Evolutionary conservation across 78 protist species (phyloP).

Genomic region (Ministeria vibrans): DNA sequence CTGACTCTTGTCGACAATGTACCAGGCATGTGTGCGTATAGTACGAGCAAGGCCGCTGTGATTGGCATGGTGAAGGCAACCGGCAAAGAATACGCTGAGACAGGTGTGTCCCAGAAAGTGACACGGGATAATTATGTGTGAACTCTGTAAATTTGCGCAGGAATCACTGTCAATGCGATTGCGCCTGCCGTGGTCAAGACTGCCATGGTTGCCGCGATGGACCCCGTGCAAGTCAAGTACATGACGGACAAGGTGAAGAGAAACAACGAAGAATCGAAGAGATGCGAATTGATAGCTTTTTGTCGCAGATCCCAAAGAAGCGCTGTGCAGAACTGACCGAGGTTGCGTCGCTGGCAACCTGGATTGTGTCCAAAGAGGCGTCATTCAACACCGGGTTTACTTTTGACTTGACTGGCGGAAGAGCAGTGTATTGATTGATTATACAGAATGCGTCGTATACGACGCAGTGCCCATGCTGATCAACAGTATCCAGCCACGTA

Average conservation of each 20-base stretch:
- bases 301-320: neutral
- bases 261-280: too few species aligned
- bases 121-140: too few species aligned
- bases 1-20: too few species aligned
- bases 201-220: neutral
- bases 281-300: too few species aligned
- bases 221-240: neutral
- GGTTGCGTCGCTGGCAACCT: neutral
- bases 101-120: too few species aligned
- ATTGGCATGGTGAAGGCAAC: neutral
- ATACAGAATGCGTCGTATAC: neutral
- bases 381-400: neutral
- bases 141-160: too few species aligned
- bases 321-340: neutral
- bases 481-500: too few species aligned
- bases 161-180: neutral
- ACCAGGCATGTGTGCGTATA: neutral
- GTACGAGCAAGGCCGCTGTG: neutral
- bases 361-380: neutral
- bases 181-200: neutral
- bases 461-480: too few species aligned
- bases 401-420: neutral
- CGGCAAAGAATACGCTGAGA: slow-evolving; percentile 1
- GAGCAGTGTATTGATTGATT: neutral
- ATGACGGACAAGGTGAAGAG: slow-evolving; percentile 9